phyloP scores from a whole-genome alignment of 768 basidiomycete species.

The Floccularia luteovirens region DNA sequence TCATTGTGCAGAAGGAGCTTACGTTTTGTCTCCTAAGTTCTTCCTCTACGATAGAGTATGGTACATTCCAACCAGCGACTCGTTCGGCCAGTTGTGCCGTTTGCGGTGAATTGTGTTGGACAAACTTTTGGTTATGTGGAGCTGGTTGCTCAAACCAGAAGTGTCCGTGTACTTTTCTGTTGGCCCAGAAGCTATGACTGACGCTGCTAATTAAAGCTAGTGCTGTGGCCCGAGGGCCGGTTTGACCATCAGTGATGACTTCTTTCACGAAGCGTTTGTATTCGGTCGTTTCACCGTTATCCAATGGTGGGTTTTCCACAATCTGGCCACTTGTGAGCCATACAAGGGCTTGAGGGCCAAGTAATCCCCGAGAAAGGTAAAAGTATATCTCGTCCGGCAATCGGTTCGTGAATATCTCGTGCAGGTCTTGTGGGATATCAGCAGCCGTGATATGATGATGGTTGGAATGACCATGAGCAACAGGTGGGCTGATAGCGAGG shows the following conservation, averaged over 20 bases:
- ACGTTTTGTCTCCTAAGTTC: constrained; percentile 96
- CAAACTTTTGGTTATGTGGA: constrained; percentile 44
- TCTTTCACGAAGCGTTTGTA: constrained; percentile 95
- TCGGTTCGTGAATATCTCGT: constrained; percentile 91
- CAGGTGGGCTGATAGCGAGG: constrained; percentile 49
- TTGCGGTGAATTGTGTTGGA: constrained; percentile 68
- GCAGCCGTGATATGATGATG: constrained; percentile 71
- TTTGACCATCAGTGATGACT: constrained; percentile 91
- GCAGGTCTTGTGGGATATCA: constrained; percentile 86
- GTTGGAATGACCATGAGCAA: constrained; percentile 41
- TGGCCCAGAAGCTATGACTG: constrained; percentile 74
- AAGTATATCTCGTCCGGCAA: constrained; percentile 96
- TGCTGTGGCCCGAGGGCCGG: constrained; percentile 86
- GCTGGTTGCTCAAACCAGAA: constrained; percentile 68
- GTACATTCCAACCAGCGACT: constrained; percentile 86
- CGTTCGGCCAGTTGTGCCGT: constrained; percentile 85
- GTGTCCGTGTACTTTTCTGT: constrained; percentile 58
- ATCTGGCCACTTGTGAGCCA: constrained; percentile 90
- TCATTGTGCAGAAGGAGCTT: constrained; percentile 26
- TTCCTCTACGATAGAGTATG: constrained; percentile 80
- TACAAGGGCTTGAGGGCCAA: constrained; percentile 86
- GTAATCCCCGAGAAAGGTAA: constrained; percentile 87
- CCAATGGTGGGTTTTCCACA: constrained; percentile 80
- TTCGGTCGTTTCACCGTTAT: constrained; percentile 93
- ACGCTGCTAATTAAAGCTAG: constrained; percentile 84